These are phyloP conservation scores for Scheffersomyces parashehatae DNA, from an alignment of 1,139 yeast genomes.

Conservation along the genomic window DNA sequence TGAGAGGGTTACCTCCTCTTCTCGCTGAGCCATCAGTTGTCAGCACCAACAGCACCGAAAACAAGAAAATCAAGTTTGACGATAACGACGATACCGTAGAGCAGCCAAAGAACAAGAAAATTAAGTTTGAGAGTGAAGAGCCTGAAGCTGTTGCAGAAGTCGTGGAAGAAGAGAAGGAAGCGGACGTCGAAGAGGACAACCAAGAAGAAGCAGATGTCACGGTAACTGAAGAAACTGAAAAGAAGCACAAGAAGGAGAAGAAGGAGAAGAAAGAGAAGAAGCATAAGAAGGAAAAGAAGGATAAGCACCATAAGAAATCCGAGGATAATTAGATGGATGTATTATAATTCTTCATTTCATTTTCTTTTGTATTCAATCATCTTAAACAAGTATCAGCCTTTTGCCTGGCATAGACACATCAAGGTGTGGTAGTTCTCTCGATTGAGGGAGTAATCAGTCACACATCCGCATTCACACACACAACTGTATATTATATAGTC, in stretches of 20 bases:
- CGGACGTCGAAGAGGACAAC: conserved; percentile 2
- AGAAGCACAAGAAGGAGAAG: conserved; percentile 8
- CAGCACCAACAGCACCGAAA: conserved; percentile 17
- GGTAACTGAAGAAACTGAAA: conserved; percentile 5
- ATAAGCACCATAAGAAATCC: conserved; percentile 17
- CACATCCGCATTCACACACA: no score
- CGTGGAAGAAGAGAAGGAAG: conserved; percentile 6
- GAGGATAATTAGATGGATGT: no score
- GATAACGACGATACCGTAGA: conserved; percentile 15
- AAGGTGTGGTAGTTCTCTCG: no score
- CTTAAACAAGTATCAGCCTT: no score
- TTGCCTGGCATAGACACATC: no score
- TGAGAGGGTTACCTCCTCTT: conserved; percentile 72
- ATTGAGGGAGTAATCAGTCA: no score
- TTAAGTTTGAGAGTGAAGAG: conserved; percentile 29
- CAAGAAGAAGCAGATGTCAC: conserved; percentile 5
- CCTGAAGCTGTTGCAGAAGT: conserved; percentile 12
- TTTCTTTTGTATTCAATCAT: no score
- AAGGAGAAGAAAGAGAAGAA: conserved; percentile 16
- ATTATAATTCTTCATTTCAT: no score
- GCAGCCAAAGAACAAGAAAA: conserved; percentile 22
- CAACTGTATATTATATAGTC: no score
- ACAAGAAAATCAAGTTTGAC: conserved; percentile 28
- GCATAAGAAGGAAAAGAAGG: conserved; percentile 16
- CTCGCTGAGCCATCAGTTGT: conserved; percentile 23